Evolutionary conservation across 2,329 filamentous ascomycete genomes (phyloP), one percentile per base, ranked within the genome.

Genomic region (Dactylellina leptospora): DNA sequence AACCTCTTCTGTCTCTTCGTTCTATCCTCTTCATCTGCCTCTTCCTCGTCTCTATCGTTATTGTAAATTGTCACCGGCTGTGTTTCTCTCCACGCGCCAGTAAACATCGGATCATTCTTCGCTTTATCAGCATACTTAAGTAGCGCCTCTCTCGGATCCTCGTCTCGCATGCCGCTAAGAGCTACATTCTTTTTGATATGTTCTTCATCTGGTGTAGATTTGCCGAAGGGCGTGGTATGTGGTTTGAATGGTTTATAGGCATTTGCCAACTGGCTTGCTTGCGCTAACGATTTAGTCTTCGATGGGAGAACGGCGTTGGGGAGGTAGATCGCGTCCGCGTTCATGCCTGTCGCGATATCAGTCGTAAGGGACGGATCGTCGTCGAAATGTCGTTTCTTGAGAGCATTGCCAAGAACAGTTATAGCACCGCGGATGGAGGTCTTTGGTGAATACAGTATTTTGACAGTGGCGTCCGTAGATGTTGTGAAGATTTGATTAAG

Each of bases 401-500:
- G 93, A 0, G 92, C 92, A 77, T 92, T 91, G 73, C 90, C 93
- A 87, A 99, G 92, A 75, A 97, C 90, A 71, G 91, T 88, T 61
- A 92, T 88, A 2, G 93, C 95, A 68, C 95, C 95, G 72, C 87
- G 88, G 10, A 79, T 85, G 20, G 95, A 99, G 76, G 87, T 88
- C n/a, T 84, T 86, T 1, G 95, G 95, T 78, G 90, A 93, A 82
- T 95, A 99, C 50, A 99, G 88, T 42, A 97, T 85, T 77, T 93
- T 93, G 0, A 90, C 92, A 80, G 96, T 90, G 63, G 89, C 88
- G 78, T 97, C 96, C 56, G 92, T 92, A 47, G 93, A 97, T 68
- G 93, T 93, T 6, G 93, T 96, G 74, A 97, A 81, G 77, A 99
- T 96, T 78, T 99, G 95, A 79, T 99, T 97, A 78, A 99, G 87